Base-by-base conservation (phyloP, 1,284 basidiomycete species). In the Phellopilus nigrolimitatus region DNA sequence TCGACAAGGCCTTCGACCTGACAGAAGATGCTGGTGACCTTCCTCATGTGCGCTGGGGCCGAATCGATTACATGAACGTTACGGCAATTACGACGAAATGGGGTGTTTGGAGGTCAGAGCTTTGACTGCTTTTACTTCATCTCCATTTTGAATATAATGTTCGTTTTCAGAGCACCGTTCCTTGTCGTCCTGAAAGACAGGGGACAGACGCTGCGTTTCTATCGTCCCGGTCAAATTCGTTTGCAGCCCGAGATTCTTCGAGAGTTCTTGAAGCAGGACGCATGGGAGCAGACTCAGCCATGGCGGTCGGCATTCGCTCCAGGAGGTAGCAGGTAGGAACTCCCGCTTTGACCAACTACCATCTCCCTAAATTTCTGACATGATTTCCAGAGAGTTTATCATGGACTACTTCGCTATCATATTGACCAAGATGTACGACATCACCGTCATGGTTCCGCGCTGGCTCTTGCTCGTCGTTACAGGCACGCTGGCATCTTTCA, bases 51-150 rank as follows among this genome's bases (percentile, higher is more conserved):
- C 79, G 77, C 48, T 91, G 84, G 76, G 88, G 78, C 44, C 80
- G 88, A 53, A 81, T 91, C 52, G 86, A 91, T 68, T 91, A 91
- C 64, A 68, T 89, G 57, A 82, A 85, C 56, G 88, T 90, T 56
- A 91, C 88, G 2, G 68, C 72, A 48, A 65, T 91, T 57, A 91
- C 88, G 38, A 89, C 87, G 3, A 87, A 85, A 62, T 91, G 88
- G 88, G 72, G 62, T 36, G 66, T 91, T 46, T 91, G 88, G 88
- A 76, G 78, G 88, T 89, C 62, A 41, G 28, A 57, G 5, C 19
- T 25, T 41, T 47, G 25, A 17, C 30, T 28, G 22, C 31, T 46
- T 12, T 30, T 10, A 24, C 27, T 8, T 27, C 24, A 28, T 25
- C n/a, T n/a, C n/a, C n/a, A n/a, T n/a, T n/a, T n/a, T n/a, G n/a